Conservation (phyloP, 768 basidiomycete genomes). For the Favolaschia claudopus region DNA sequence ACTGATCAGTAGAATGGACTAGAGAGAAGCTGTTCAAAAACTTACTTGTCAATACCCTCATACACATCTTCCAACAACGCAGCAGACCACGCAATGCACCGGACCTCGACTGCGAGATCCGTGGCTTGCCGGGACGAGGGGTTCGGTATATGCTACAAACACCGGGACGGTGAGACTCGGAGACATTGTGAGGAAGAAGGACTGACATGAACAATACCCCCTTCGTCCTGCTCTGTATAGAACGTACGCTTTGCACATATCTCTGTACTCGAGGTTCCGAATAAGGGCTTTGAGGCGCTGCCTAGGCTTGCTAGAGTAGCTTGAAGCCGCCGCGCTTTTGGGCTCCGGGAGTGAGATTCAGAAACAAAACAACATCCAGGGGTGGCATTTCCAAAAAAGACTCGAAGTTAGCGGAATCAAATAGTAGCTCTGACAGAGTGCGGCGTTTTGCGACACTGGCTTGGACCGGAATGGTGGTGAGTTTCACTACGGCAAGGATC, state of each 20-base stretch:
- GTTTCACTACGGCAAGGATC: too few species aligned
- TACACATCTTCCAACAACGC: not conserved
- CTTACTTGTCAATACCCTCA: not conserved
- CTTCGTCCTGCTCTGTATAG: too few species aligned
- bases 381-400: not conserved
- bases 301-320: not conserved
- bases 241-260: not conserved
- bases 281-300: not conserved
- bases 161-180: too few species aligned
- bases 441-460: too few species aligned
- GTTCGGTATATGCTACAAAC: not conserved
- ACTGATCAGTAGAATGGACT: too few species aligned
- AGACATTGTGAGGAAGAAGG: too few species aligned
- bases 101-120: not conserved
- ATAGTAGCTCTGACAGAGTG: not conserved
- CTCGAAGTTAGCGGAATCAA: not conserved
- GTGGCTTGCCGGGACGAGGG: not conserved
- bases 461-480: too few species aligned
- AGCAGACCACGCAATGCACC: not conserved
- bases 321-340: conserved; percentile 7
- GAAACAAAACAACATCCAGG: not conserved
- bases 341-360: not conserved
- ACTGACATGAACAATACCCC: too few species aligned
- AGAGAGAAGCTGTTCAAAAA: too few species aligned
- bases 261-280: too few species aligned